These are phyloP conservation scores for Eleusine coracana DNA, from an alignment of 176 grass and related monocot species.

Conservation along the genomic window DNA sequence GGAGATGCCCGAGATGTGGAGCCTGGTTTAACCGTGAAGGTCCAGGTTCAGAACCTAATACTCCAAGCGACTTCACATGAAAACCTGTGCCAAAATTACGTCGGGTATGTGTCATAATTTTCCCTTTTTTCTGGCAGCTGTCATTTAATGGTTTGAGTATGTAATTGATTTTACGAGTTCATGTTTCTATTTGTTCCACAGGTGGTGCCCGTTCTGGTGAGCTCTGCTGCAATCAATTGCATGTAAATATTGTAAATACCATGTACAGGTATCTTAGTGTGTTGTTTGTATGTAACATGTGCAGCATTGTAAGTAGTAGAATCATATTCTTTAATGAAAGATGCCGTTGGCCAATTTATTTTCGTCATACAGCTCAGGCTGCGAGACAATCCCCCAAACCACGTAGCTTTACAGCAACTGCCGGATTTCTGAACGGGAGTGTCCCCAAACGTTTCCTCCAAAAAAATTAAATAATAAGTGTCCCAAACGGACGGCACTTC, in stretches of 20 bases:
- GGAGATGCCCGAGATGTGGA: conserved; percentile 72
- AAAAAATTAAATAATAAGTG: too few relatives aligned
- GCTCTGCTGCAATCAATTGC: conserved; percentile 15
- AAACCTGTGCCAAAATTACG: conserved; percentile 94
- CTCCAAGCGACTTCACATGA: conserved; percentile 85
- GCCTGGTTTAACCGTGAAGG: conserved; percentile 70
- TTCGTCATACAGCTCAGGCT: not conserved
- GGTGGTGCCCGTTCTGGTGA: conserved; percentile 98
- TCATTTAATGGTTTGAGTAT: not conserved
- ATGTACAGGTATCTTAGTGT: conserved; percentile 52
- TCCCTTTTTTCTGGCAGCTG: conserved; percentile 21
- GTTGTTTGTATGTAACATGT: conserved; percentile 39
- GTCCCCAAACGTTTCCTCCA: too few relatives aligned
- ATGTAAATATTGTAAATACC: conserved; percentile 68
- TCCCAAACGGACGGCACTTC: not conserved
- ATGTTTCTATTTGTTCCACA: conserved; percentile 51
- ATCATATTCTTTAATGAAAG: conserved; percentile 22
- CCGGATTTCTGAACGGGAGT: too few relatives aligned
- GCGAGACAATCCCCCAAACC: too few relatives aligned
- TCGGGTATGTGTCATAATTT: conserved; percentile 66
- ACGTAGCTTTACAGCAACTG: too few relatives aligned
- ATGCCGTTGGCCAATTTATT: not conserved
- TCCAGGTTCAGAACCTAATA: conserved; percentile 92
- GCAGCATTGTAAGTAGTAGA: conserved; percentile 31
- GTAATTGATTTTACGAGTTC: conserved; percentile 13